Conservation (phyloP, 768 basidiomycete species). For the Mycena sanguinolenta region DNA sequence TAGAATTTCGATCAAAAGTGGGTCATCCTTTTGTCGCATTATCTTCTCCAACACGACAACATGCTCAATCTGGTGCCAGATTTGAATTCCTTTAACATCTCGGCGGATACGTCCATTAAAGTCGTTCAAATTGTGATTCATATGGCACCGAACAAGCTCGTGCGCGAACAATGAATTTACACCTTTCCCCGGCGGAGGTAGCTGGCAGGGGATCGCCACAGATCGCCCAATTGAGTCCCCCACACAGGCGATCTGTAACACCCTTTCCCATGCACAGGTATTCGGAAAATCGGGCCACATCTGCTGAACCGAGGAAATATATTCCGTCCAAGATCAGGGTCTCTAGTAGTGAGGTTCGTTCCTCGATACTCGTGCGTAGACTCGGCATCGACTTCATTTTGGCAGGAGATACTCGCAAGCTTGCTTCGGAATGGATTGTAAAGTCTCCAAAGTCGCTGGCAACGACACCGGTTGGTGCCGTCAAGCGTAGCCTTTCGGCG, state of each 20-base stretch:
- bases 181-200: background rate
- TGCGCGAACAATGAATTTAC: background rate
- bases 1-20: constrained; percentile 6
- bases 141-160: constrained; percentile 1
- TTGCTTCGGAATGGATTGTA: background rate
- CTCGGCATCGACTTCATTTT: background rate
- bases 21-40: constrained; percentile 38
- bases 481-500: background rate
- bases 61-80: constrained; percentile 26
- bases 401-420: background rate
- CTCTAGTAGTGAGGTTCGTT: background rate
- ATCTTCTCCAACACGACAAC: constrained; percentile 31
- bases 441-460: background rate
- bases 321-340: background rate
- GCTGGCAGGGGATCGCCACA: background rate
- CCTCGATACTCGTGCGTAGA: background rate
- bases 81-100: constrained; percentile 13
- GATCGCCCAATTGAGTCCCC: background rate
- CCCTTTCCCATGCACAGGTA: constrained; percentile 1
- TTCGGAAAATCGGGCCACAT: background rate
- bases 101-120: constrained; percentile 7
- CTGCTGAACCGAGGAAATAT: background rate
- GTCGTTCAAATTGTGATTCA: constrained; percentile 21
- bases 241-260: background rate
- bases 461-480: background rate